Conservation (phyloP, 805 yeast genomes). For the Metschnikowia peoriensis region DNA sequence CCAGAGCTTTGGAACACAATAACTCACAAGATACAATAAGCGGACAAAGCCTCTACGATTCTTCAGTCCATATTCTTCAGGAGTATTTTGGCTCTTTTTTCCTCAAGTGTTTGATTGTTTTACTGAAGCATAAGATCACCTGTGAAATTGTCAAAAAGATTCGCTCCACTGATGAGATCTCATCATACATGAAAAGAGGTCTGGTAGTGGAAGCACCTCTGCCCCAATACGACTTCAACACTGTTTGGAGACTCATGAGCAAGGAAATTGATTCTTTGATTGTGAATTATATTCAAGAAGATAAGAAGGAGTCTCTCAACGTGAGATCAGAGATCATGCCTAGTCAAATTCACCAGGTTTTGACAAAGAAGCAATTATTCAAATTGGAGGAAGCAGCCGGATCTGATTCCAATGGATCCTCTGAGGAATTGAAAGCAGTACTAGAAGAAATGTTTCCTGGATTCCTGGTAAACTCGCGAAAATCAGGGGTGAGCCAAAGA, state of each 20-base stretch:
- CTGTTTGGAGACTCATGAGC: conserved; percentile 31
- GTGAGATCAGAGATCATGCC: conserved; percentile 6
- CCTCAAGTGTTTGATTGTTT: conserved; percentile 54
- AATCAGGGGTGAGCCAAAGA: conserved; percentile 1
- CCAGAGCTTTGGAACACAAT: conserved; percentile 28
- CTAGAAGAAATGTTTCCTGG: conserved; percentile 74
- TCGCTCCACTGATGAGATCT: conserved; percentile 21
- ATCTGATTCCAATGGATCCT: conserved; percentile 13
- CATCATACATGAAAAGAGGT: conserved; percentile 11
- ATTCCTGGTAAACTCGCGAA: conserved; percentile 31
- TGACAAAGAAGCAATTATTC: conserved; percentile 27
- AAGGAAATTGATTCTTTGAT: conserved; percentile 34
- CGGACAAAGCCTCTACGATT: conserved; percentile 41
- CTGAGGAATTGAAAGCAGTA: conserved; percentile 32
- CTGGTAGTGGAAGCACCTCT: conserved; percentile 5
- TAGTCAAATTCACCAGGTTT: conserved; percentile 23
- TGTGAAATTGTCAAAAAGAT: conserved; percentile 49
- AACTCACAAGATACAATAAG: conserved; percentile 23
- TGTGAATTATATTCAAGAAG: conserved; percentile 33
- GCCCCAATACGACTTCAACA: conserved; percentile 20
- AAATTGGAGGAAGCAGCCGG: conserved; percentile 32
- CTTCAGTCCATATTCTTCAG: conserved; percentile 54
- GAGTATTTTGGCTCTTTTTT: conserved; percentile 74
- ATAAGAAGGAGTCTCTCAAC: conserved; percentile 3
- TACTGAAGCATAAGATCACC: conserved; percentile 70